These are phyloP conservation scores for Stipa capillata DNA, from an alignment of 176 grass and related monocot genomes.

Conservation along the genomic window DNA sequence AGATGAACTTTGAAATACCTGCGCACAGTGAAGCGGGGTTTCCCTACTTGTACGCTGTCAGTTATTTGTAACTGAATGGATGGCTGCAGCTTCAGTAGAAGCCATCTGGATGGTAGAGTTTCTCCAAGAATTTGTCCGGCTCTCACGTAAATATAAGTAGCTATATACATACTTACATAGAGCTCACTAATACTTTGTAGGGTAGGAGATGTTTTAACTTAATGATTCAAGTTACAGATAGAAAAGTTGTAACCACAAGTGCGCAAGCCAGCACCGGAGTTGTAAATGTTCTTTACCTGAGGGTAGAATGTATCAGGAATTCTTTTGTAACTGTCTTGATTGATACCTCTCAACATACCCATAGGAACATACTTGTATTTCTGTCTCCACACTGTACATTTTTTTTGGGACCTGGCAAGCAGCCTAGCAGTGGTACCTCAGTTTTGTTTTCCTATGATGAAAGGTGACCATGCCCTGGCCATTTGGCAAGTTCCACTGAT, in stretches of 20 bases:
- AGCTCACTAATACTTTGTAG: slow-evolving; percentile 56
- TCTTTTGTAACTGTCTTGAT: slow-evolving; percentile 35
- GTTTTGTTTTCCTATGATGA: slow-evolving; percentile 29
- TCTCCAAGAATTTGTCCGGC: background rate
- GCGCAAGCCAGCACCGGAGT: slow-evolving; percentile 39
- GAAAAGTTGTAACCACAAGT: slow-evolving; percentile 35
- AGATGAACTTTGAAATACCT: slow-evolving; percentile 9
- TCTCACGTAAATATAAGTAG: slow-evolving; percentile 51
- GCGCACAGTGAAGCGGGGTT: slow-evolving; percentile 4
- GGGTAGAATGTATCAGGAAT: slow-evolving; percentile 34
- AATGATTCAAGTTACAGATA: slow-evolving; percentile 46
- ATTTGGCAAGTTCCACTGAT: slow-evolving; percentile 33
- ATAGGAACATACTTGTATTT: slow-evolving; percentile 23
- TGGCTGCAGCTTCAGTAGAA: slow-evolving; percentile 3
- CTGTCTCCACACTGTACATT: slow-evolving; percentile 14
- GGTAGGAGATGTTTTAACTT: slow-evolving; percentile 46
- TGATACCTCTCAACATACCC: background rate
- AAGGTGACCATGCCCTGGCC: slow-evolving; percentile 36
- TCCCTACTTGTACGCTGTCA: background rate
- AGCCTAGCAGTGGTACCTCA: background rate
- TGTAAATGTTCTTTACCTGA: slow-evolving; percentile 50
- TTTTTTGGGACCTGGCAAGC: slow-evolving; percentile 1
- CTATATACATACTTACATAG: slow-evolving; percentile 44
- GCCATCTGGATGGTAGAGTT: slow-evolving; percentile 6
- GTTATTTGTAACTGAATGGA: slow-evolving; percentile 2